Base-by-base conservation (phyloP, 2,329 filamentous ascomycete genomes). In the Phialophora chinensis region DNA sequence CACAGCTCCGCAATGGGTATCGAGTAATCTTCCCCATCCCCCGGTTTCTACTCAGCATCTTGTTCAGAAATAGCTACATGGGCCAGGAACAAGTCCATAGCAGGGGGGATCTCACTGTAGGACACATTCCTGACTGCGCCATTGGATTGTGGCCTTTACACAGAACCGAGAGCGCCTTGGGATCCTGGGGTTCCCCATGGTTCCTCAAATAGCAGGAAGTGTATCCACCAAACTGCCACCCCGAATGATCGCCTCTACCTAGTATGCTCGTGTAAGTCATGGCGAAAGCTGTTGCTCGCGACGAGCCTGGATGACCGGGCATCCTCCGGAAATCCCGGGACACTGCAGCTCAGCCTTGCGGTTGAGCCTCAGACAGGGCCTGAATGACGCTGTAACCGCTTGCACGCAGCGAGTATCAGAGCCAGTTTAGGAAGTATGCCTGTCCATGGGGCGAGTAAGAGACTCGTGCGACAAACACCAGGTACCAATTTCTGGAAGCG, bases 31-130 rank as follows among this genome's bases (percentile, higher is more conserved):
- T 23, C 6, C 44, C n/a, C 17, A 52, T 33, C 49, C 57, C 42
- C 20, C 44, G 25, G 42, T 7, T 17, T 60, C 57, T 38, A 61
- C 59, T 61, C 59, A 53, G 59, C 47, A 61, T 42, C 35, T 52
- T 61, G 59, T 54, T 44, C 47, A 61, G 59, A 44, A 61, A 27
- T 17, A 44, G 23, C 14, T 17, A 42, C 11, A 8, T n/a, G 23
- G 38, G 8, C n/a, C 38, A 44, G 17, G 38, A n/a, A 44, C 38
- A n/a, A 7, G 38, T 44, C 38, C 38, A 44, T 2, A n/a, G 38
- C 38, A 44, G 3, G n/a, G n/a, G 17, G n/a, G 38, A 44, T n/a
- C 17, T 44, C 38, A 44, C 12, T 11, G 17, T 44, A 44, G 12
- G 38, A 8, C 14, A 20, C 17, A 44, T n/a, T 44, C 38, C 17